Conservation (phyloP, 805 yeast species). For the Metahyphopichia silvanorum region DNA sequence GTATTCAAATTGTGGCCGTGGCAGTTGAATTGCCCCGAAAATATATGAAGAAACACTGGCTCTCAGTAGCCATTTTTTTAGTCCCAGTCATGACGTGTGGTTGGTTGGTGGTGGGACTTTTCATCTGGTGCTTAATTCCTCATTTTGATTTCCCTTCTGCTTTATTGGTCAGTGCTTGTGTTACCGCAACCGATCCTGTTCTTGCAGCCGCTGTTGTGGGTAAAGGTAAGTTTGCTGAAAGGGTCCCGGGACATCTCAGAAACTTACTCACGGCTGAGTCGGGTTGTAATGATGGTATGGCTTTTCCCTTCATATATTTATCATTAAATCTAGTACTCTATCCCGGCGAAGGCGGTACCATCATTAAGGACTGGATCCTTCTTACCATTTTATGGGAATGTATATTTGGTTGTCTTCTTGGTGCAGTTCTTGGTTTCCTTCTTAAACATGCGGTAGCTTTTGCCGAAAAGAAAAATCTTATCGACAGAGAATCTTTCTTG, state of each 20-base stretch:
- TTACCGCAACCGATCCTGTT: conserved; percentile 94
- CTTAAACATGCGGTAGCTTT: conserved; percentile 70
- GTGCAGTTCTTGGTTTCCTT: conserved; percentile 65
- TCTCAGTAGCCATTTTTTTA: conserved; percentile 67
- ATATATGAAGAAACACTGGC: conserved; percentile 83
- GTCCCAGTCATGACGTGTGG: conserved; percentile 90
- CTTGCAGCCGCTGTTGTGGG: conserved; percentile 95
- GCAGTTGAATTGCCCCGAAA: conserved; percentile 91
- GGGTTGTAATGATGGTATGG: conserved; percentile 94
- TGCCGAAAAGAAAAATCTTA: conserved; percentile 65
- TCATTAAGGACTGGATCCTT: conserved; percentile 77
- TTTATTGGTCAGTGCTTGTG: conserved; percentile 76
- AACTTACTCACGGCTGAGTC: conserved; percentile 82
- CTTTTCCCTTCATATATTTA: conserved; percentile 81
- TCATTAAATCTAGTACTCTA: conserved; percentile 68
- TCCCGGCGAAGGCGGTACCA: conserved; percentile 60
- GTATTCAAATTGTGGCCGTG: conserved; percentile 89
- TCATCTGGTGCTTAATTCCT: conserved; percentile 76
- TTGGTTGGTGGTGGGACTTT: conserved; percentile 79
- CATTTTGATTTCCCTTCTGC: conserved; percentile 68
- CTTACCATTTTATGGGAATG: conserved; percentile 81
- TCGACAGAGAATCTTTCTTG: conserved; percentile 85
- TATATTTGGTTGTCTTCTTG: conserved; percentile 71
- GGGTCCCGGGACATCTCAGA: conserved; percentile 91
- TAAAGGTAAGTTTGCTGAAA: conserved; percentile 84